Base-by-base conservation (phyloP, 441 rosid genomes). In the Eruca vesicaria region DNA sequence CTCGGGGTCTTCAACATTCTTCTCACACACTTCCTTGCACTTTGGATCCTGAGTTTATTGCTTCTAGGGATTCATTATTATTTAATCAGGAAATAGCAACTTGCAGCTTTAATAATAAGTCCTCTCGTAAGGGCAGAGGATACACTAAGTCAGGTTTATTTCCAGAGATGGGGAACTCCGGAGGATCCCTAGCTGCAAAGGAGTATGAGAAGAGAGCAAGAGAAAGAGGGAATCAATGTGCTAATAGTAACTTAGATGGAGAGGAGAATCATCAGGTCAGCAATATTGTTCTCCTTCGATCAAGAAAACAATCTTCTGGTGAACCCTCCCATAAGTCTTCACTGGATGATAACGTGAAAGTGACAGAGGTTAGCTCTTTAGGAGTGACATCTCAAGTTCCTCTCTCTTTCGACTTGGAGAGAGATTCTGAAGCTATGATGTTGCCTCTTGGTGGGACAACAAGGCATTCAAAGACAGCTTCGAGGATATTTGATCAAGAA, bases 401-500 rank as follows among this genome's bases (percentile, higher is more conserved):
- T 32, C 77, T 85, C 56, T 81, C 86, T 71, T 68, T 82, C 15
- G 79, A 79, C 70, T 67, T 76, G 38, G 85, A 84, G 63, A 66
- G 66, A 28, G 76, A 70, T 52, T 55, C 74, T 18, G 78, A 84
- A 71, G 73, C 79, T 71, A 63, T 55, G 57, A 21, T 68, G 74
- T 38, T 38, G 69, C 62, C 72, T 69, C 76, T 55, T 69, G 74
- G 66, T 90, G 80, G 66, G 66, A 58, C 35, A 58, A 68, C 14
- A 68, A 62, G 65, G 36, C 74, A 63, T 68, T 68, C 74, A 35
- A 78, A 67, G 78, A 72, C 80, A 70, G 74, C 82, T 72, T 70
- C 82, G 19, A 88, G 74, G 73, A 56, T 48, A 8, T 66, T 75
- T 70, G 86, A 86, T 65, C 89, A 72, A 66, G 93, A 88, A 69